Evolutionary conservation across 257 asterid species (phyloP), one percentile per base, ranked within the genome.

Genomic region (Oldenlandia corymbosa): DNA sequence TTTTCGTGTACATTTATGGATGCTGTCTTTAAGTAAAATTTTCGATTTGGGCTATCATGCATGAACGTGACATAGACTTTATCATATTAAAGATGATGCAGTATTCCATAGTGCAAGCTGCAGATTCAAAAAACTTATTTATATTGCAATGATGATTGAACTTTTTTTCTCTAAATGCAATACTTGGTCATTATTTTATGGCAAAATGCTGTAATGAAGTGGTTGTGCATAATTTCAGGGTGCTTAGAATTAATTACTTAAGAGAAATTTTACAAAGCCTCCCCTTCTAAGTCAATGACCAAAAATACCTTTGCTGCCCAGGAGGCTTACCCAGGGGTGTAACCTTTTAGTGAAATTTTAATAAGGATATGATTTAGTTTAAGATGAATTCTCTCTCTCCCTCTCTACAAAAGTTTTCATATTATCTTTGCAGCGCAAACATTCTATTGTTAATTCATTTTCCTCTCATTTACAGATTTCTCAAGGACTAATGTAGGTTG

Each of bases 401-500:
- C 32, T 51, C 1, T 43, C 18, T 4, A 43, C 12, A 3, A n/a
- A 43, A 43, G 1, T 47, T 57, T 57, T 14, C 8, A 12, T 30
- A 3, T 18, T 13, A 4, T 57, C n/a, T 32, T n/a, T 57, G 5
- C 10, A 28, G 56, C n/a, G n/a, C n/a, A n/a, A n/a, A n/a, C n/a
- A n/a, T n/a, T 54, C 45, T 37, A 4, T 16, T 53, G 37, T 28
- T 70, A 23, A 7, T 30, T 71, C 13, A 52, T n/a, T 47, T 21
- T 39, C 31, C 50, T 77, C 27, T 64, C 65, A 53, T 72, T 63
- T 50, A 58, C 85, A 87, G 96, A 81, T 73, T 57, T 76, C 90
- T 13, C 67, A 79, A 68, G 70, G 70, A 63, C 73, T 74, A 66
- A 74, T 74, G 80, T 87, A 80, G 82, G 78, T 81, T 65, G 72